These are phyloP conservation scores for Ammopiptanthus mongolicus DNA, from an alignment of 306 rosid species.

Conservation along the genomic window DNA sequence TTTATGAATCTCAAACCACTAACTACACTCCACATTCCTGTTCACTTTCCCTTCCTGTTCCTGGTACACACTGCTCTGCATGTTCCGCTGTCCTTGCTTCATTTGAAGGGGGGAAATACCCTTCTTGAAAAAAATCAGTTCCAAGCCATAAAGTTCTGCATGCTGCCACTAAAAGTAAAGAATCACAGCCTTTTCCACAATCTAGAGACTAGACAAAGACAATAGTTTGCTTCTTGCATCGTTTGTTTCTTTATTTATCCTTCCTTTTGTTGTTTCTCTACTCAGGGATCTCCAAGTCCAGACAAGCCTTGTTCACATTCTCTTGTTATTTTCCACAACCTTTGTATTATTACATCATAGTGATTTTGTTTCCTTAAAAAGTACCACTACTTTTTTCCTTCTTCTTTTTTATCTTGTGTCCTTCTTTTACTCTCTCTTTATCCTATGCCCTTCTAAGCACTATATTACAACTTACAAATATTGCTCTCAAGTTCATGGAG, in stretches of 20 bases:
- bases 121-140: neutral
- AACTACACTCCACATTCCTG: conserved; percentile 7
- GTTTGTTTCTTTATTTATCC: conserved; percentile 31
- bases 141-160: conserved; percentile 8
- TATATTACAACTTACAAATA: neutral
- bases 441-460: no score
- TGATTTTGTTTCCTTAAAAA: conserved; percentile 17
- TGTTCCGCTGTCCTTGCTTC: conserved; percentile 8
- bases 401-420: neutral
- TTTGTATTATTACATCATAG: neutral
- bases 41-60: conserved; percentile 19
- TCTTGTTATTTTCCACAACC: conserved; percentile 29
- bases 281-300: conserved; percentile 27
- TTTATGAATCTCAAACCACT: conserved; percentile 38
- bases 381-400: neutral
- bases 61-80: neutral
- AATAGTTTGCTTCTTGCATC: conserved; percentile 35
- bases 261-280: conserved; percentile 33
- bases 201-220: conserved; percentile 30
- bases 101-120: conserved; percentile 9
- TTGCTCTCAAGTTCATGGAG: conserved; percentile 18
- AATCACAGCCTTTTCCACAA: conserved; percentile 24
- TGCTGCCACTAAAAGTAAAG: conserved; percentile 28
- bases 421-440: neutral
- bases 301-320: conserved; percentile 51